Evolutionary conservation across 2,329 filamentous ascomycete genomes (phyloP).

Genomic region (Mycosphaerella arachidis): DNA sequence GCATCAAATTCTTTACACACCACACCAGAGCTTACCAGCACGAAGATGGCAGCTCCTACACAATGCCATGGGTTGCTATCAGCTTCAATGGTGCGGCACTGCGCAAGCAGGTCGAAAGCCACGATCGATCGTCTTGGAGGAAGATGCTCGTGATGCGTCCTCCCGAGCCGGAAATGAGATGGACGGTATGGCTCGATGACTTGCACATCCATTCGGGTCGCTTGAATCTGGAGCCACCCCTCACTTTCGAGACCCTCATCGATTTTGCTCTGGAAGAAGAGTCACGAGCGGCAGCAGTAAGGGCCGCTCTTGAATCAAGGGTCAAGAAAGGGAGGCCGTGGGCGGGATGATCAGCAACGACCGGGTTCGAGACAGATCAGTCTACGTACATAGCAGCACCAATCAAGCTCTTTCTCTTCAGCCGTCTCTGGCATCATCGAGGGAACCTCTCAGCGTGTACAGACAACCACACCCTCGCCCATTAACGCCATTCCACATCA

Average conservation of each 20-base stretch:
- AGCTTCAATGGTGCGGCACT: not conserved
- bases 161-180: not conserved
- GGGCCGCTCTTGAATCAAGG: not conserved
- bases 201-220: not conserved
- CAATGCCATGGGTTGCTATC: not conserved
- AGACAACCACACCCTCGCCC: not conserved
- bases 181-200: conserved; percentile 1
- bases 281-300: not conserved
- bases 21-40: conserved; percentile 1
- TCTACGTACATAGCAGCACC: not conserved
- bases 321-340: not conserved
- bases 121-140: not conserved
- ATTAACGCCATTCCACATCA: not conserved
- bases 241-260: not conserved
- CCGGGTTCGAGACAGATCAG: not conserved
- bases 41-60: not conserved
- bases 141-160: not conserved
- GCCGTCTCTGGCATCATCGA: no score
- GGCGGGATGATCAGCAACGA: not conserved
- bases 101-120: not conserved
- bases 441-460: not conserved
- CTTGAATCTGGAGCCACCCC: not conserved
- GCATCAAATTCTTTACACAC: conserved; percentile 1
- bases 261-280: conserved; percentile 1
- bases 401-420: not conserved